phyloP scores from a whole-genome alignment of 768 basidiomycete species.

The Naganishia vishniacii region DNA sequence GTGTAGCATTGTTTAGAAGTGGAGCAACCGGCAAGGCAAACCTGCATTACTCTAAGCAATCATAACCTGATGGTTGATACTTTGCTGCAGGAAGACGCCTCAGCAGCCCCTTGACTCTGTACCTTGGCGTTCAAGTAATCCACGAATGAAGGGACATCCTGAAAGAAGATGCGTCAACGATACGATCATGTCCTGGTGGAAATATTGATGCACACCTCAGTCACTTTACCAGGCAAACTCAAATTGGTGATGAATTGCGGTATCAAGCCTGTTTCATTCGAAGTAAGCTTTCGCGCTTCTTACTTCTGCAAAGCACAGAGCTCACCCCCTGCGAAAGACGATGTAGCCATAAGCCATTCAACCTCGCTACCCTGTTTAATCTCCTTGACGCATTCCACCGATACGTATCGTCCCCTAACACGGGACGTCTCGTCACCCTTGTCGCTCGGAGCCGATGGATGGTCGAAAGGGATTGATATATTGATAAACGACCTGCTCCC shows the following conservation, averaged over 20 bases:
- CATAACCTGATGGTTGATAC: too few relatives aligned
- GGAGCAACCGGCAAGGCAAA: too few relatives aligned
- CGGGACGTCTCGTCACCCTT: constrained; percentile 34
- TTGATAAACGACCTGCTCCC: neutral
- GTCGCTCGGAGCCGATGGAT: constrained; percentile 39
- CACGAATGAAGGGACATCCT: constrained; percentile 46
- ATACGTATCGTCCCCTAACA: constrained; percentile 44
- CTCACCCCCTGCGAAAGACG: constrained; percentile 44
- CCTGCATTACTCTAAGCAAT: too few relatives aligned
- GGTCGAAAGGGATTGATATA: constrained; percentile 44
- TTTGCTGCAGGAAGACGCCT: too few relatives aligned
- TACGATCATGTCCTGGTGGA: neutral
- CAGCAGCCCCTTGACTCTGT: too few relatives aligned
- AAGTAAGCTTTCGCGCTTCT: neutral
- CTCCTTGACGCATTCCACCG: constrained; percentile 43
- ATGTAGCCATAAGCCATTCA: constrained; percentile 47
- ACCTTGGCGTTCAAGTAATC: constrained; percentile 22
- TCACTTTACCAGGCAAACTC: constrained; percentile 40
- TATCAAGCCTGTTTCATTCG: constrained; percentile 34
- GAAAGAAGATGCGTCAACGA: constrained; percentile 2
- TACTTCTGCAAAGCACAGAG: neutral
- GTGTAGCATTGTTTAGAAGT: too few relatives aligned
- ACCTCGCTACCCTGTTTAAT: constrained; percentile 32
- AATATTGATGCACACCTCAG: constrained; percentile 32
- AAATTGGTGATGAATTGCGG: constrained; percentile 44